Evolutionary conservation across 345 rosid species (phyloP).

Genomic region (Physaria fendleri): DNA sequence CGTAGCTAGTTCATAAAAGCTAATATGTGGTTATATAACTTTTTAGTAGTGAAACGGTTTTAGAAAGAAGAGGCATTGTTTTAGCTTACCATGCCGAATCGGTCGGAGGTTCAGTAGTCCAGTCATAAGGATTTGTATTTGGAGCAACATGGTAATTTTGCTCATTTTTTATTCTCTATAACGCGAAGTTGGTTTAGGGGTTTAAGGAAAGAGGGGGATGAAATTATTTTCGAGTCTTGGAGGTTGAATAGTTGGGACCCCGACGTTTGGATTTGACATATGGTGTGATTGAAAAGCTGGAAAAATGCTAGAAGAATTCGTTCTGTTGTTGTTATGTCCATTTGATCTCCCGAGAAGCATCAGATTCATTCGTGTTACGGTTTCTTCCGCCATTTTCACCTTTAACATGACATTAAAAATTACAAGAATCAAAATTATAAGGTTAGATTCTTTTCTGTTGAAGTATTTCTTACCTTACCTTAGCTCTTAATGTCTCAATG

Average conservation of each 20-base stretch:
- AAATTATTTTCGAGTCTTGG: slow-evolving; percentile 20
- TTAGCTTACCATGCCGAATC: slow-evolving; percentile 24
- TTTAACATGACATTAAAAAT: slow-evolving; percentile 18
- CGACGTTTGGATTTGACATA: slow-evolving; percentile 12
- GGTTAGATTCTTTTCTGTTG: neutral
- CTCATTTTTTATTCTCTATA: slow-evolving; percentile 13
- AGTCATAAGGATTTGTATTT: slow-evolving; percentile 2
- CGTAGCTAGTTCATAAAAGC: too few relatives aligned
- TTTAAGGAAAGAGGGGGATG: slow-evolving; percentile 15
- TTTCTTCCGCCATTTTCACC: slow-evolving; percentile 99
- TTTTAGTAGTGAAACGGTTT: too few relatives aligned
- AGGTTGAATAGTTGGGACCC: neutral
- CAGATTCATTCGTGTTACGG: slow-evolving; percentile 83
- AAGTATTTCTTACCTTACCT: slow-evolving; percentile 48
- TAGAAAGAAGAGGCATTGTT: neutral
- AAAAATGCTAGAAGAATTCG: slow-evolving; percentile 16
- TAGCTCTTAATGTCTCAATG: slow-evolving; percentile 86
- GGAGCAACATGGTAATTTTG: slow-evolving; percentile 21
- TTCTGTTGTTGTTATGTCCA: slow-evolving; percentile 30
- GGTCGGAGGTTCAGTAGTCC: slow-evolving; percentile 22
- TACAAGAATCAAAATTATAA: neutral
- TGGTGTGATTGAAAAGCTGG: slow-evolving; percentile 27
- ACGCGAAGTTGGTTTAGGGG: slow-evolving; percentile 13
- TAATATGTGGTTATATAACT: too few relatives aligned
- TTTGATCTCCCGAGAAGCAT: slow-evolving; percentile 50